Percentiles rank a stretch among this genome's conserved stretches.
These are phyloP conservation scores for Heimioporus retisporus DNA, from an alignment of 1,284 basidiomycete genomes.

Conservation along the genomic window DNA sequence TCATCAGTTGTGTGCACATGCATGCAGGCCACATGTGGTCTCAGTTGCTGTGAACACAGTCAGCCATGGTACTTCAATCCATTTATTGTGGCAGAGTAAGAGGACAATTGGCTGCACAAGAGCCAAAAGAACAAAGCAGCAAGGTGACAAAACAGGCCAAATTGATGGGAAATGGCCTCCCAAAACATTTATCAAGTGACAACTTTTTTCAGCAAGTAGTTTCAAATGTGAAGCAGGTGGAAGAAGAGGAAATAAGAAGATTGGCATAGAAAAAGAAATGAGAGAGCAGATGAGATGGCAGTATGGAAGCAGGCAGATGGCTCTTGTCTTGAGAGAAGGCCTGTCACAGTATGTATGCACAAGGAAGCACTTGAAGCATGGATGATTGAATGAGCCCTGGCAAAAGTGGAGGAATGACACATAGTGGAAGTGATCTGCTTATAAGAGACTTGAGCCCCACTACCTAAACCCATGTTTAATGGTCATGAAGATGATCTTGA, in stretches of 20 bases:
- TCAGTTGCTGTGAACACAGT: too few species aligned
- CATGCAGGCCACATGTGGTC: too few species aligned
- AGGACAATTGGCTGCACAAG: constrained; percentile 23
- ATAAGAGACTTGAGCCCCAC: not conserved
- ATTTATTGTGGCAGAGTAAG: not conserved
- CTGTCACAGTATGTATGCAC: not conserved
- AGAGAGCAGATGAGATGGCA: too few species aligned
- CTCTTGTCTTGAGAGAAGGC: not conserved
- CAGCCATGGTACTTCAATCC: too few species aligned
- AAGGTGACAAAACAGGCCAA: constrained; percentile 2
- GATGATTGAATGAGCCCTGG: not conserved
- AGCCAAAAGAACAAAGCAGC: constrained; percentile 7
- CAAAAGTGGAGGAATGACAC: not conserved
- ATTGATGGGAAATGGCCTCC: constrained; percentile 19
- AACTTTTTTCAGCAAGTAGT: constrained; percentile 16
- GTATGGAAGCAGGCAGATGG: not conserved
- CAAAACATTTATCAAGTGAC: constrained; percentile 16
- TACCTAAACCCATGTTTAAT: not conserved
- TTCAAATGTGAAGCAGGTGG: constrained; percentile 1
- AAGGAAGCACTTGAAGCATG: not conserved
- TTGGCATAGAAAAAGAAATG: not conserved
- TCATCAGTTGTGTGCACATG: too few species aligned
- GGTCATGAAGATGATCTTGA: not conserved
- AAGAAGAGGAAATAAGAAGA: constrained; percentile 8
- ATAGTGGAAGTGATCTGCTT: not conserved